phyloP scores from a whole-genome alignment of 2,329 filamentous ascomycete genomes.

The Teratosphaeria nubilosa region DNA sequence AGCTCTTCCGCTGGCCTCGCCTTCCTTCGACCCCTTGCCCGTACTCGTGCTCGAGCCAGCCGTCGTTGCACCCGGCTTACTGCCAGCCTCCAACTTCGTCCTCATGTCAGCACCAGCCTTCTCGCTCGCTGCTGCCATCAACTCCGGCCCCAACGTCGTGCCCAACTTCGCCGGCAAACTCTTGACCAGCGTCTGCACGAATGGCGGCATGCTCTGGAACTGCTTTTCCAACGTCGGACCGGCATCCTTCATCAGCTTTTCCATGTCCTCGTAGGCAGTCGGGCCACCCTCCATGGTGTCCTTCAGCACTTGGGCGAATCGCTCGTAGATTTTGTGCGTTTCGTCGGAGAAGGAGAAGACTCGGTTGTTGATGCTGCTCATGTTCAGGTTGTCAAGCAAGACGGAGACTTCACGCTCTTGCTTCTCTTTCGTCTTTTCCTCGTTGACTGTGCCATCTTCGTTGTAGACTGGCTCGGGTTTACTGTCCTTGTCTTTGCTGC shows the following conservation, averaged over 20 bases:
- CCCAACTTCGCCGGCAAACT: constrained; percentile 76
- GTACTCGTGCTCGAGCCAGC: constrained; percentile 1
- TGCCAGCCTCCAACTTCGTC: constrained; percentile 23
- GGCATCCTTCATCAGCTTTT: constrained; percentile 53
- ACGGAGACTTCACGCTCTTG: constrained; percentile 64
- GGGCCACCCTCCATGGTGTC: constrained; percentile 88
- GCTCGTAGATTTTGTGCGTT: constrained; percentile 67
- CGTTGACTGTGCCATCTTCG: constrained; percentile 26
- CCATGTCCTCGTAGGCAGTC: constrained; percentile 86
- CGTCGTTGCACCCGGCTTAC: constrained; percentile 11
- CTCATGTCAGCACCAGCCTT: constrained; percentile 43
- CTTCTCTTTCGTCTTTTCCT: constrained; percentile 34
- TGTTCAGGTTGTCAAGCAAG: constrained; percentile 74
- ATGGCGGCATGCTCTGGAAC: constrained; percentile 59
- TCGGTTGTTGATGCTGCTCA: constrained; percentile 73
- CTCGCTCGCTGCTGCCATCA: constrained; percentile 71
- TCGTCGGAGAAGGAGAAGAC: constrained; percentile 78
- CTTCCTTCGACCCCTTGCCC: constrained; percentile 7
- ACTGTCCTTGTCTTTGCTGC: constrained; percentile 19
- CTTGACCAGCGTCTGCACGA: constrained; percentile 77
- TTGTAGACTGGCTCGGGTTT: constrained; percentile 27
- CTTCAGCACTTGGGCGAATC: constrained; percentile 84
- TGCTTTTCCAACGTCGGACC: constrained; percentile 54
- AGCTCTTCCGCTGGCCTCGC: constrained; percentile 21
- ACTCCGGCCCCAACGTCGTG: constrained; percentile 63